phyloP scores from a whole-genome alignment of 176 grass and related monocot species.

The Elaeis guineensis region DNA sequence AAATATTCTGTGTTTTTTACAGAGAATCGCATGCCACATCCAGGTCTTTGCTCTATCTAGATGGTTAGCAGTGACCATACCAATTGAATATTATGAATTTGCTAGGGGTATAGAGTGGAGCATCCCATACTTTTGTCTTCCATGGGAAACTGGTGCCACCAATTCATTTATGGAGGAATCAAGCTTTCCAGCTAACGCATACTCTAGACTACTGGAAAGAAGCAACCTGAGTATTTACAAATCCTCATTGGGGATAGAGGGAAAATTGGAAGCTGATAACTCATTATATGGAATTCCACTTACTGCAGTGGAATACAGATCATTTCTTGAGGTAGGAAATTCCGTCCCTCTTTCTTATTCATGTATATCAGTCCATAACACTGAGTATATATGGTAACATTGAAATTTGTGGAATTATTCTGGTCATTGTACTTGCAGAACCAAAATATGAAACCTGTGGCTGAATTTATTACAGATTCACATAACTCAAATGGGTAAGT shows the following conservation, averaged over 20 bases:
- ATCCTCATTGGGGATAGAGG: conserved; percentile 12
- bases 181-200: conserved; percentile 37
- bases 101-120: conserved; percentile 76
- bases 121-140: conserved; percentile 68
- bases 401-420: neutral
- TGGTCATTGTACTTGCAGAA: conserved; percentile 39
- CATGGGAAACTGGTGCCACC: conserved; percentile 57
- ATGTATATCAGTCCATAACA: too few species aligned
- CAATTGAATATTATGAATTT: conserved; percentile 90
- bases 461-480: conserved; percentile 58
- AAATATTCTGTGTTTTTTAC: conserved; percentile 15
- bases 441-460: conserved; percentile 76
- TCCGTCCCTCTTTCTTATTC: neutral
- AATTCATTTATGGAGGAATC: conserved; percentile 58
- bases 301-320: conserved; percentile 59
- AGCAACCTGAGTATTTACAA: conserved; percentile 19
- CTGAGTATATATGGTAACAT: too few species aligned
- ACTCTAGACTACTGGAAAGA: conserved; percentile 45
- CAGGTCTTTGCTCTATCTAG: conserved; percentile 81
- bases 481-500: conserved; percentile 59
- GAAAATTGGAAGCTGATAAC: conserved; percentile 15
- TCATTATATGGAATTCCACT: conserved; percentile 45
- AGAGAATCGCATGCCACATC: conserved; percentile 89
- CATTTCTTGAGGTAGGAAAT: conserved; percentile 60
- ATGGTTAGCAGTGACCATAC: conserved; percentile 66